Conservation (phyloP, 768 basidiomycete species). For the Suillus lakei region DNA sequence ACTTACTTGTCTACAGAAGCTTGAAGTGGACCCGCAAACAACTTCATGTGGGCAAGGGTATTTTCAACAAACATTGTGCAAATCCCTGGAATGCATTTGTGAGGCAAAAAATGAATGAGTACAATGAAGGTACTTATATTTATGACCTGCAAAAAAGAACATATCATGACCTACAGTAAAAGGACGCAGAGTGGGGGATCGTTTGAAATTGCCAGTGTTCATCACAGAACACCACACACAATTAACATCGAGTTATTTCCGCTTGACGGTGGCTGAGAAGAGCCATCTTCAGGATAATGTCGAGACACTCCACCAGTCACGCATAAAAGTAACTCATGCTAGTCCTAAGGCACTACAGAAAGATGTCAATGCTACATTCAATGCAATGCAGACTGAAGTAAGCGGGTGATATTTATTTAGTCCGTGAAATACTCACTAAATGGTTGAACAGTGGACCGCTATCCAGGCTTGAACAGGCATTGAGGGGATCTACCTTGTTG, state of each 20-base stretch:
- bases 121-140: too few species aligned
- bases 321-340: background rate
- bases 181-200: background rate
- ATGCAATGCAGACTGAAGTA: background rate
- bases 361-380: slow-evolving; percentile 1
- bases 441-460: background rate
- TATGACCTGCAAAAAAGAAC: background rate
- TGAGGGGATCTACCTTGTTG: background rate
- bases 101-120: too few species aligned
- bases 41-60: background rate
- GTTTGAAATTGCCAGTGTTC: background rate
- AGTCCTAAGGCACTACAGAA: slow-evolving; percentile 2
- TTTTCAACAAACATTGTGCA: background rate
- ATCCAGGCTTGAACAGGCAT: background rate
- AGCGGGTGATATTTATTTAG: background rate
- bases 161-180: background rate
- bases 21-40: slow-evolving; percentile 2
- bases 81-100: too few species aligned
- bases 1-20: background rate
- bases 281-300: background rate
- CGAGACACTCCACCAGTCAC: background rate
- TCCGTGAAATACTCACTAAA: background rate
- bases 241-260: background rate
- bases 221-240: background rate
- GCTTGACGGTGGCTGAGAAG: background rate